Evolutionary conservation across 257 asterid species (phyloP), one percentile per base, ranked within the genome.

Genomic region (Solanum acaule): DNA sequence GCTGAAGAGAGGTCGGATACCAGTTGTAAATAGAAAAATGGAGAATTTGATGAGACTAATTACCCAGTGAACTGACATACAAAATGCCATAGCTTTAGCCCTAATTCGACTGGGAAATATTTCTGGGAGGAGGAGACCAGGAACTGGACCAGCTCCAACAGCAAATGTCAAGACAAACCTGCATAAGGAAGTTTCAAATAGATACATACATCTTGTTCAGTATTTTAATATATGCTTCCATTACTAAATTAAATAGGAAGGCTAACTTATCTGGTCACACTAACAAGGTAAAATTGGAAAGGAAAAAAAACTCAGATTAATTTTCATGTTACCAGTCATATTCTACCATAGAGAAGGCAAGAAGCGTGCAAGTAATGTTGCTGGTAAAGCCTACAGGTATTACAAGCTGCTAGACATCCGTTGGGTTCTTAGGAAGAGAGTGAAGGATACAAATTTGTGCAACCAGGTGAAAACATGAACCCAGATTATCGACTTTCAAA

Each of bases 41-140:
- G 33, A 88, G 85, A 6, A 46, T 40, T 78, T 9, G 83, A 38
- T 5, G 59, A 83, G 49, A 70, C 40, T 75, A 18, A 49, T 95
- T 96, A 96, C 99, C 99, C 99, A 96, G 89, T 96, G 98, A 84
- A 96, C 98, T 4, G 99, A 92, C 98, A 96, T 95, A 70, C 97
- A 95, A 90, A 95, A 88, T 6, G 99, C 99, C 98, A 96, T 92
- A 83, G 98, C 98, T 92, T 94, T 95, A 70, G 98, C 99, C 90
- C 99, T 92, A 34, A 96, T 96, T 88, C 93, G 94, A 92, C 89
- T 91, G 83, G 98, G 92, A 72, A 95, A 92, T 88, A 96, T 91
- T 93, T 96, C 99, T 13, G 99, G 95, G 84, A 96, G 96, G 61
- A 96, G 91, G 83, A 96, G 99, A 86, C 91, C 91, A 40, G 99